Evolutionary conservation across 148 eudicot species (phyloP).

Genomic region (Camellia japonica): DNA sequence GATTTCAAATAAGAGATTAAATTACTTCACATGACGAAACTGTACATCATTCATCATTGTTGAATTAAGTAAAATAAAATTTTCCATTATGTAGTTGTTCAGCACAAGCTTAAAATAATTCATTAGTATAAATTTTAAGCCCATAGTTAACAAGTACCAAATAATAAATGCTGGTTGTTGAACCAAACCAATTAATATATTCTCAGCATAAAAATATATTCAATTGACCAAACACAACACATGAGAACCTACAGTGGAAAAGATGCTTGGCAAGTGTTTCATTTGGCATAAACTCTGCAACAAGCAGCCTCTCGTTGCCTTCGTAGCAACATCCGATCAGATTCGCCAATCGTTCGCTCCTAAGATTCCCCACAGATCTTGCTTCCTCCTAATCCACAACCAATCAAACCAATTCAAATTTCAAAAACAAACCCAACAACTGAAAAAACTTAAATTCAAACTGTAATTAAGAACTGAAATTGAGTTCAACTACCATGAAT

Average conservation of each 20-base stretch:
- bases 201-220: neutral
- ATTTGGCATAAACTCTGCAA: constrained; percentile 67
- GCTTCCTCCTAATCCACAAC: constrained; percentile 56
- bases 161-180: neutral
- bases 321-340: constrained; percentile 59
- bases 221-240: neutral
- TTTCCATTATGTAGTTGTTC: neutral
- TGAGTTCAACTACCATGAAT: constrained; percentile 34
- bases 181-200: neutral
- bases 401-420: neutral
- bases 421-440: neutral
- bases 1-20: neutral
- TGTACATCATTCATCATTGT: neutral
- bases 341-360: constrained; percentile 60
- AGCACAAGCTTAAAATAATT: neutral
- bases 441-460: neutral
- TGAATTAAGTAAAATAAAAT: neutral
- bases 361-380: constrained; percentile 54
- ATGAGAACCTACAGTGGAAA: constrained; percentile 56
- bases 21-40: neutral
- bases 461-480: neutral
- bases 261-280: constrained; percentile 72
- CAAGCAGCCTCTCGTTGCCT: constrained; percentile 61
- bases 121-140: neutral
- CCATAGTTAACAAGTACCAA: neutral